Evolutionary conservation across 2,329 filamentous ascomycete genomes (phyloP), one percentile per base, ranked within the genome.

Genomic region (Diaporthe caulivora): DNA sequence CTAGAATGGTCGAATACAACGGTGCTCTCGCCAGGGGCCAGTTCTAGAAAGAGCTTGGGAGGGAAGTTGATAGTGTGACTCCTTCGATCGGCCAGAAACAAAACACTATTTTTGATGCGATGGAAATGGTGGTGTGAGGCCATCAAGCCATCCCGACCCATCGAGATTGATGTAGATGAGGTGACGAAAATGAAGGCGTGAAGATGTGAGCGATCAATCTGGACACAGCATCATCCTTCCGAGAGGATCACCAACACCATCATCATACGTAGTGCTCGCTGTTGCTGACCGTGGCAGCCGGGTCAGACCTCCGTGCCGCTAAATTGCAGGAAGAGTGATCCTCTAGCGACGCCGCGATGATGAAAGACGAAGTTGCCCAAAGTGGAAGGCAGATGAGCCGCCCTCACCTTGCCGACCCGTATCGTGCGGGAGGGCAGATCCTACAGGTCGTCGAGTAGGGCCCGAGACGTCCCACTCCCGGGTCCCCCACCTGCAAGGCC

Each of bases 311-410:
- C 31, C 62, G 29, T 40, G 62, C 54, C 34, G 37, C 54, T 34
- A 70, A 55, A 70, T 72, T 72, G 64, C 54, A 72, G 64, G 64
- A 70, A 29, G 37, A 55, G 6, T 62, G 64, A 70, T 70, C 54
- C 51, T 65, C 47, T 67, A 53, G 62, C 44, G 47, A 53, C 42
- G 62, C 62, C 47, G 31, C 31, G 31, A 51, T 65, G 44, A 65
- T 65, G 44, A 24, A 51, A 34, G 29, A 18, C 44, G 44, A 21
- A 1, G 13, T 37, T 37, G 44, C 44, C 44, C 21, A 51, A 7
- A 44, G 29, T n/a, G 42, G 42, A 51, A 65, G 29, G 37, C 29
- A 51, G 26, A 65, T 17, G 17, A 49, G 37, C 42, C 13, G 29
- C 42, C 44, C 31, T 51, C 62, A 65, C 44, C 62, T 65, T 37